phyloP scores from a whole-genome alignment of 306 rosid species.

The Lotus japonicus region DNA sequence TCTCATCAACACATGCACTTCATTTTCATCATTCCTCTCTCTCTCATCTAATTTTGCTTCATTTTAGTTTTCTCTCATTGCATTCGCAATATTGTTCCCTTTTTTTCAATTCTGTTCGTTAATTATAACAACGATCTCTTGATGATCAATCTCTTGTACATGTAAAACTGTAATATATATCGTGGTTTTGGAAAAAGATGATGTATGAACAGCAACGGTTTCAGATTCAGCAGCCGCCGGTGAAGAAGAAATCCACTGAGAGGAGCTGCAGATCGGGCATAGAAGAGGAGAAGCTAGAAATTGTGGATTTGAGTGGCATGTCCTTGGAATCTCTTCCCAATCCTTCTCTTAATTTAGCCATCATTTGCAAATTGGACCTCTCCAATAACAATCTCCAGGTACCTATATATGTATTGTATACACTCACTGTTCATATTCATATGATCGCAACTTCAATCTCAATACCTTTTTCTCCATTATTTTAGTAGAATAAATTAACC shows the following conservation, averaged over 20 bases:
- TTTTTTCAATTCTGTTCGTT: too few relatives aligned
- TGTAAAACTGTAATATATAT: too few relatives aligned
- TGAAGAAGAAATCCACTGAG: slow-evolving; percentile 20
- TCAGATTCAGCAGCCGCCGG: slow-evolving; percentile 16
- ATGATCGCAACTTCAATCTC: too few relatives aligned
- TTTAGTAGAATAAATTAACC: too few relatives aligned
- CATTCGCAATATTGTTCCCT: too few relatives aligned
- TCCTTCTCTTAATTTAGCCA: slow-evolving; percentile 55
- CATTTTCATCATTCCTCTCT: not conserved
- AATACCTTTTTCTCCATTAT: too few relatives aligned
- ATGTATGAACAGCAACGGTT: slow-evolving; percentile 40
- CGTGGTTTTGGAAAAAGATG: slow-evolving; percentile 27
- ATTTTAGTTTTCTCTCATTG: too few relatives aligned
- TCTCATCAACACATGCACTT: too few relatives aligned
- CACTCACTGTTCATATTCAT: too few relatives aligned
- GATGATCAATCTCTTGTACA: too few relatives aligned
- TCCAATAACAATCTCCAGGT: slow-evolving; percentile 96
- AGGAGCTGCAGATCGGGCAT: too few relatives aligned
- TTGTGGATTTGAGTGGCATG: slow-evolving; percentile 78
- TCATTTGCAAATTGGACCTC: slow-evolving; percentile 74
- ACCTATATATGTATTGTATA: not conserved
- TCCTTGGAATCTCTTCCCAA: slow-evolving; percentile 63
- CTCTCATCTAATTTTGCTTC: not conserved
- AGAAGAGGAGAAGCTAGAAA: slow-evolving; percentile 51
- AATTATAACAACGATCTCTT: too few relatives aligned